These are phyloP conservation scores for Phaeolepiota aurea DNA, from an alignment of 768 basidiomycete genomes.

Conservation along the genomic window DNA sequence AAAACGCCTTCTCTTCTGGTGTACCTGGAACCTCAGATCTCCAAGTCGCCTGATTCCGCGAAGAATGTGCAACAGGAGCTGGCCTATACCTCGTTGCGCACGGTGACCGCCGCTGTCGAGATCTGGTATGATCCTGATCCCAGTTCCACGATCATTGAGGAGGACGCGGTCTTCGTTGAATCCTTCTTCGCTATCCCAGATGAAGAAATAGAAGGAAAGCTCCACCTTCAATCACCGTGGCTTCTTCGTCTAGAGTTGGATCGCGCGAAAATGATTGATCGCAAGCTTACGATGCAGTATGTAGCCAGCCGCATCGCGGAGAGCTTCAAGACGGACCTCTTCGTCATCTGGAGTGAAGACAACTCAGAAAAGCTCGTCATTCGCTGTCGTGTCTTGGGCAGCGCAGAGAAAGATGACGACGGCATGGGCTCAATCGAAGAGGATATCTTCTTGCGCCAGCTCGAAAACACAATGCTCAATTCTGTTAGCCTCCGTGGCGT, in stretches of 20 bases:
- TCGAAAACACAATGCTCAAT: conserved; percentile 95
- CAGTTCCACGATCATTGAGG: conserved; percentile 88
- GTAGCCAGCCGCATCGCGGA: conserved; percentile 91
- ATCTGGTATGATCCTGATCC: conserved; percentile 98
- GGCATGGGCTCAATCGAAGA: conserved; percentile 72
- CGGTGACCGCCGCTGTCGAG: conserved; percentile 91
- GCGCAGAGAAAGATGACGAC: conserved; percentile 81
- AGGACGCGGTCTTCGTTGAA: conserved; percentile 92
- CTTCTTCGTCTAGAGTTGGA: conserved; percentile 94
- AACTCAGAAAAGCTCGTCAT: conserved; percentile 96
- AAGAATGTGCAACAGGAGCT: conserved; percentile 91
- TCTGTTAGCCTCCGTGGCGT: conserved; percentile 94
- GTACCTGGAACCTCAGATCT: conserved; percentile 70
- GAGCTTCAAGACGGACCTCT: conserved; percentile 91
- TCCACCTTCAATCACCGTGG: conserved; percentile 94
- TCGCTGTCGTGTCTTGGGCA: conserved; percentile 87
- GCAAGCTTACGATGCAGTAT: conserved; percentile 90
- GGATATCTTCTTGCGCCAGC: conserved; percentile 91
- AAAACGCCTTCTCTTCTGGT: conserved; percentile 97
- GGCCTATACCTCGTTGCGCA: conserved; percentile 88
- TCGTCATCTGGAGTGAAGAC: conserved; percentile 98
- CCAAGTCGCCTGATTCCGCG: conserved; percentile 51
- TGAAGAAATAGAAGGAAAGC: conserved; percentile 86
- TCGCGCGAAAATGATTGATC: conserved; percentile 95
- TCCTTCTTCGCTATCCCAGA: conserved; percentile 99